Percentiles rank a stretch among this genome's conserved stretches.
These are phyloP conservation scores for Aspergillus sp. DNA, from an alignment of 2,329 filamentous ascomycete species.

Conservation along the genomic window DNA sequence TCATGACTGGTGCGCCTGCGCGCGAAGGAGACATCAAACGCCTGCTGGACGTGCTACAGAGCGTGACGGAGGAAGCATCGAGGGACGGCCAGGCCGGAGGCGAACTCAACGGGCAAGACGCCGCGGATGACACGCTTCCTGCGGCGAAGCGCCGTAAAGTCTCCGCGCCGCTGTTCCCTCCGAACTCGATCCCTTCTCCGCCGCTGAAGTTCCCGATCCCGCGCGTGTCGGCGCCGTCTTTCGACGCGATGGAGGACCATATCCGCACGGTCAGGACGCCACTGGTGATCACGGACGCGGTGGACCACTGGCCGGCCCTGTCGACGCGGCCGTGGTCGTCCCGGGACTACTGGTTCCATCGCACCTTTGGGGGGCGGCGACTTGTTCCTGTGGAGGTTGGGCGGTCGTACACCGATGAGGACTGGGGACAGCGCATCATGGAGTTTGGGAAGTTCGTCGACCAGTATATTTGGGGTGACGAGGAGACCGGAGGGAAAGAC, in stretches of 20 bases:
- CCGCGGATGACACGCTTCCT: constrained; percentile 1
- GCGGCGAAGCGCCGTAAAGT: constrained; percentile 33
- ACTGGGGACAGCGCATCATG: constrained; percentile 80
- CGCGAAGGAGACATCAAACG: constrained; percentile 48
- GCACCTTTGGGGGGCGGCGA: constrained; percentile 72
- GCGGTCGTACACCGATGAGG: constrained; percentile 79
- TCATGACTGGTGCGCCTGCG: constrained; percentile 66
- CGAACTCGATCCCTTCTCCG: constrained; percentile 31
- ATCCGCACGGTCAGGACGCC: constrained; percentile 55
- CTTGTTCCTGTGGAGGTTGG: constrained; percentile 86
- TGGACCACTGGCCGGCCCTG: constrained; percentile 76
- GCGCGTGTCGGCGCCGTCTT: constrained; percentile 47
- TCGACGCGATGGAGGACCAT: constrained; percentile 62
- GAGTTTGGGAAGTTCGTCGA: constrained; percentile 70
- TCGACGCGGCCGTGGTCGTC: constrained; percentile 66
- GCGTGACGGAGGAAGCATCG: constrained; percentile 10
- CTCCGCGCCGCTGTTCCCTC: constrained; percentile 32
- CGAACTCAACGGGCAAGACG: constrained; percentile 6
- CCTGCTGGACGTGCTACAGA: constrained; percentile 34
- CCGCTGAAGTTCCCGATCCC: constrained; percentile 37
- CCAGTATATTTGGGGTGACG: constrained; percentile 52
- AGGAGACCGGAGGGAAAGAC: background rate
- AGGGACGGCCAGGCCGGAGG: background rate
- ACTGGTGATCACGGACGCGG: constrained; percentile 66
- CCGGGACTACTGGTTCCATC: constrained; percentile 70